Conservation (phyloP, 73 alveolate species). For the Stentor coeruleus region DNA sequence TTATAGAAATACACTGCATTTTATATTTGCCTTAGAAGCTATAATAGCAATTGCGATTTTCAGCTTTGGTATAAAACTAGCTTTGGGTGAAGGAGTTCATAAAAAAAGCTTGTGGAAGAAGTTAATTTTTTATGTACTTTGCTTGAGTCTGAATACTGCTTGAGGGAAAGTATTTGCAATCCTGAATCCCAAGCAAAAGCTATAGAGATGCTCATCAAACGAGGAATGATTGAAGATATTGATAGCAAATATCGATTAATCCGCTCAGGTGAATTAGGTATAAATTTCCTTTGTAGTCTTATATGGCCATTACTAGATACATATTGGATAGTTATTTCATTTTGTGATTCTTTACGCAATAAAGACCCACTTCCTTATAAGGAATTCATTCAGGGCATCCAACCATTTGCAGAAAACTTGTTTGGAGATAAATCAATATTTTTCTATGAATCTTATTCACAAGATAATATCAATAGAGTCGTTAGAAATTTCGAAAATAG, state of each 20-base stretch:
- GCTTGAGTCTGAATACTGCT: conserved; percentile 59
- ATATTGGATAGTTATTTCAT: conserved; percentile 76
- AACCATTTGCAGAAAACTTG: conserved; percentile 77
- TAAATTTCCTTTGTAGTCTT: conserved; percentile 56
- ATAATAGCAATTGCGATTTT: conserved; percentile 61
- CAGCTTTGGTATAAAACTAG: conserved; percentile 68
- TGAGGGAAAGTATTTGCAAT: conserved; percentile 39
- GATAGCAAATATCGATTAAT: conserved; percentile 30
- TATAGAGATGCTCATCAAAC: conserved; percentile 48
- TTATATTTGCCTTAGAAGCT: conserved; percentile 59
- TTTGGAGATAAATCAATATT: conserved; percentile 60
- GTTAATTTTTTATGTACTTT: conserved; percentile 48
- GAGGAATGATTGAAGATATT: conserved; percentile 38
- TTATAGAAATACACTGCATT: conserved; percentile 68
- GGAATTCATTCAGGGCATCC: conserved; percentile 42
- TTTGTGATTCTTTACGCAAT: conserved; percentile 44
- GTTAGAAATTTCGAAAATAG: conserved; percentile 1
- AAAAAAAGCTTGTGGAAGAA: conserved; percentile 60
- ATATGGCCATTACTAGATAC: conserved; percentile 84
- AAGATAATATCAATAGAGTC: conserved; percentile 66
- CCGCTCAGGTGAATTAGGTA: conserved; percentile 45
- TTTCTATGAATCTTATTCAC: conserved; percentile 69
- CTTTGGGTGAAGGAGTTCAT: conserved; percentile 63
- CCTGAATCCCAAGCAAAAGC: conserved; percentile 32
- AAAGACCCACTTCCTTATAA: conserved; percentile 26